These are phyloP conservation scores for Colletotrichum salicis DNA, from an alignment of 2,329 filamentous ascomycete genomes.

Conservation along the genomic window DNA sequence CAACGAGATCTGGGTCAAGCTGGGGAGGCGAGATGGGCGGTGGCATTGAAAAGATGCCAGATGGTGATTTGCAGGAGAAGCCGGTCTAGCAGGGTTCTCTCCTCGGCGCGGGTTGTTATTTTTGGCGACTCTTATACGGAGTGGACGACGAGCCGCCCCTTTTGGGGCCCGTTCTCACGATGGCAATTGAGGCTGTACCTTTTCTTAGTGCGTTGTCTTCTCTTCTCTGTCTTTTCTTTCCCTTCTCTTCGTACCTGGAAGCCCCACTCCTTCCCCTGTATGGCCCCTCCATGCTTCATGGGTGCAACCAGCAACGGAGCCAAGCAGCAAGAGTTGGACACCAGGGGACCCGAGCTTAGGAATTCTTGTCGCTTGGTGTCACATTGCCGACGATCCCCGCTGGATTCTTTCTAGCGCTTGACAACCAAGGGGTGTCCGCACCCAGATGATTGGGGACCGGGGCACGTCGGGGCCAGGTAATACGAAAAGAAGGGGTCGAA, in stretches of 20 bases:
- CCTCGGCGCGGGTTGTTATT: slow-evolving; percentile 31
- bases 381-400: slow-evolving; percentile 36
- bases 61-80: slow-evolving; percentile 33
- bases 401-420: slow-evolving; percentile 32
- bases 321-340: slow-evolving; percentile 32
- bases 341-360: slow-evolving; percentile 24
- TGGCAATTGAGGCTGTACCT: slow-evolving; percentile 36
- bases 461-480: slow-evolving; percentile 24
- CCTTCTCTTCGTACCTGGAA: slow-evolving; percentile 31
- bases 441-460: slow-evolving; percentile 20
- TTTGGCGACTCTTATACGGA: slow-evolving; percentile 31
- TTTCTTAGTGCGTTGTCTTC: slow-evolving; percentile 24
- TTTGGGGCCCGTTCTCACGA: slow-evolving; percentile 27
- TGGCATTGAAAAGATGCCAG: slow-evolving; percentile 24
- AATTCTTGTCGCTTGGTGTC: slow-evolving; percentile 29
- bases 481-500: slow-evolving; percentile 32
- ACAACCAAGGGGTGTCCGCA: slow-evolving; percentile 32
- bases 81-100: slow-evolving; percentile 29
- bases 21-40: slow-evolving; percentile 12
- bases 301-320: slow-evolving; percentile 33
- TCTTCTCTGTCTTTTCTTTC: slow-evolving; percentile 15
- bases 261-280: slow-evolving; percentile 14
- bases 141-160: slow-evolving; percentile 31
- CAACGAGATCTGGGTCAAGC: slow-evolving; percentile 24
- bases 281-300: slow-evolving; percentile 12